Percentiles rank a stretch among this genome's conserved stretches.
Evolutionary conservation across 768 basidiomycete species (phyloP).

Genomic region (Tremella yokohamensis): DNA sequence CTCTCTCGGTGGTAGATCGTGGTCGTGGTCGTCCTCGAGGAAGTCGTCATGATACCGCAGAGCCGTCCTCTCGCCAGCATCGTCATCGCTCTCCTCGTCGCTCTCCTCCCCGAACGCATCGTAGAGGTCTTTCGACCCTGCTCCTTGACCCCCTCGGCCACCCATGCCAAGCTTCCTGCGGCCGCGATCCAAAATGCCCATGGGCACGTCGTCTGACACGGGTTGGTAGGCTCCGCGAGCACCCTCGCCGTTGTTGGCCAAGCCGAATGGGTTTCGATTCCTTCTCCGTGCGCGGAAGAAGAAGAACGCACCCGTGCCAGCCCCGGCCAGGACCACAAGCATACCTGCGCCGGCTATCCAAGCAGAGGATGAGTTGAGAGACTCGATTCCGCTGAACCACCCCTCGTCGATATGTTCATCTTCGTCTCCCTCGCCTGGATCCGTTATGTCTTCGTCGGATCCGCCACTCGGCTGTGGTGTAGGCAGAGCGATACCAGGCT

Average conservation of each 20-base stretch:
- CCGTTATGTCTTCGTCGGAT: slow-evolving; percentile 11
- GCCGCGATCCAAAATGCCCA: slow-evolving; percentile 63
- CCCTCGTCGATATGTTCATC: slow-evolving; percentile 47
- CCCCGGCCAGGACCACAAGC: slow-evolving; percentile 70
- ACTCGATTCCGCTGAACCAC: slow-evolving; percentile 41
- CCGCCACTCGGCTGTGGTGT: slow-evolving; percentile 16
- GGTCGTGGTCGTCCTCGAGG: slow-evolving; percentile 79
- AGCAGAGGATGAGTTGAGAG: slow-evolving; percentile 60
- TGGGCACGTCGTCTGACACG: slow-evolving; percentile 64
- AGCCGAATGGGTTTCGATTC: slow-evolving; percentile 52
- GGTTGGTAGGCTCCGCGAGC: slow-evolving; percentile 47
- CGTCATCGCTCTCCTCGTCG: slow-evolving; percentile 55
- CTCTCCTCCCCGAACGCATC: slow-evolving; percentile 91
- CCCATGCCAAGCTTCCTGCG: slow-evolving; percentile 50
- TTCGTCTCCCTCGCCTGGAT: slow-evolving; percentile 25
- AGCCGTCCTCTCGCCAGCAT: slow-evolving; percentile 60
- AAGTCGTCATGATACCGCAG: slow-evolving; percentile 76
- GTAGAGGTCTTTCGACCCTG: slow-evolving; percentile 80
- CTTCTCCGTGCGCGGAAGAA: slow-evolving; percentile 62
- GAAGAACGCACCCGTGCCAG: slow-evolving; percentile 70
- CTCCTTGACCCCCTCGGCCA: slow-evolving; percentile 45
- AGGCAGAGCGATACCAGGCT: slow-evolving; percentile 55
- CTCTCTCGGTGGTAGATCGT: slow-evolving; percentile 57
- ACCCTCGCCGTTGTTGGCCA: slow-evolving; percentile 56
- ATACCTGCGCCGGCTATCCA: slow-evolving; percentile 89